Conservation (phyloP, 768 basidiomycete species). For the Russula brevipes region DNA sequence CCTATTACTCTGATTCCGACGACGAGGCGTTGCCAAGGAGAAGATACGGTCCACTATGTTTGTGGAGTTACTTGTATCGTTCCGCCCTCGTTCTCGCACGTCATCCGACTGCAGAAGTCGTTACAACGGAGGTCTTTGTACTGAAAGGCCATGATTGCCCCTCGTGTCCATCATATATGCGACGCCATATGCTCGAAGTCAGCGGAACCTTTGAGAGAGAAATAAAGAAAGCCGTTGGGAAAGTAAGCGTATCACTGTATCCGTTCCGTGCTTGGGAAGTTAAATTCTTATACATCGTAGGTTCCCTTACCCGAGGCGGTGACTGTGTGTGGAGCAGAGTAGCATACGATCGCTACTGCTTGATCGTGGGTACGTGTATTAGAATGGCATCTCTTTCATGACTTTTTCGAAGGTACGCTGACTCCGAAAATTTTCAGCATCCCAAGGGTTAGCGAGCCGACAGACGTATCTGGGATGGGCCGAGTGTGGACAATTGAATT, state of each 20-base stretch:
- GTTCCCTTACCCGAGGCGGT: constrained; percentile 5
- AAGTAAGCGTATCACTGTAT: background rate
- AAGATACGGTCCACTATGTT: background rate
- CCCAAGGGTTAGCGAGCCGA: too few species aligned
- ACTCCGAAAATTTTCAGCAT: background rate
- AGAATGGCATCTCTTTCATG: background rate
- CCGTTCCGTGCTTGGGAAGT: background rate
- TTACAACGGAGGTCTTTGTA: background rate
- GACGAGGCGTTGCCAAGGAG: background rate
- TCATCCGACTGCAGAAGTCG: background rate
- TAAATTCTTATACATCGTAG: background rate
- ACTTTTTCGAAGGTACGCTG: background rate
- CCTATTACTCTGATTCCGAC: background rate
- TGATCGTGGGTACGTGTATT: background rate
- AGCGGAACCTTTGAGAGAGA: background rate
- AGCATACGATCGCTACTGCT: background rate
- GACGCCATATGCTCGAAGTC: background rate
- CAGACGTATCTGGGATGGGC: too few species aligned
- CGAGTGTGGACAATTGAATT: too few species aligned
- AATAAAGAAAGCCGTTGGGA: background rate
- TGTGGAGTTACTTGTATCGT: constrained; percentile 9
- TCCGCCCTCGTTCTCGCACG: background rate
- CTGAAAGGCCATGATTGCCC: background rate
- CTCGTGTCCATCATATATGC: background rate
- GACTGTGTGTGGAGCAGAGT: background rate